These are phyloP conservation scores for Candolleomyces eurysporus DNA, from an alignment of 768 basidiomycete genomes.

Conservation along the genomic window DNA sequence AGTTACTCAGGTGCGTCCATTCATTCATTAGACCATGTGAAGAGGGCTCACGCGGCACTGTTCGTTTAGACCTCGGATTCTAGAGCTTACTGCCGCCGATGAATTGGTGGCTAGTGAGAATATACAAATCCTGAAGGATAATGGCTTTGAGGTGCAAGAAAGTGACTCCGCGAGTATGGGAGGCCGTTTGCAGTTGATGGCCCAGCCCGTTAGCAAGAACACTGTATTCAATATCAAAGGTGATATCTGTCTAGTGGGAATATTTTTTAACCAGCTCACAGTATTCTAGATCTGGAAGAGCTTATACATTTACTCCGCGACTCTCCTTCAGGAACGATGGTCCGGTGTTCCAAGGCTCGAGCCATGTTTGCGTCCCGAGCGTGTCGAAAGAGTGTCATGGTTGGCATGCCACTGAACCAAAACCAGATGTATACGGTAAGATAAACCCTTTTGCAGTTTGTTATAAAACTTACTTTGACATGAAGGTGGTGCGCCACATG, in stretches of 20 bases:
- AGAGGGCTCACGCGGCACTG: background rate
- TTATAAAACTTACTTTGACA: constrained; percentile 17
- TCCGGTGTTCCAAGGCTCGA: constrained; percentile 89
- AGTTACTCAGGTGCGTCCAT: constrained; percentile 65
- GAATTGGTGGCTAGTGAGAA: constrained; percentile 88
- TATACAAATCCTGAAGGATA: constrained; percentile 73
- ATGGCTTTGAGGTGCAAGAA: constrained; percentile 84
- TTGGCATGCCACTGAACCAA: constrained; percentile 78
- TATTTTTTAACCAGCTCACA: constrained; percentile 3
- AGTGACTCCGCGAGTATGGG: constrained; percentile 16
- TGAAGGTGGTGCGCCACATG: constrained; percentile 76
- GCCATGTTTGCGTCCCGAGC: constrained; percentile 97
- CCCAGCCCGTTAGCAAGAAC: constrained; percentile 89
- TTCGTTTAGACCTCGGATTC: constrained; percentile 62
- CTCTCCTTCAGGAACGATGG: constrained; percentile 74
- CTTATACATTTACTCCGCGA: constrained; percentile 84
- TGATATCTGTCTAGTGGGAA: constrained; percentile 24
- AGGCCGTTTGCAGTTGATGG: constrained; percentile 55
- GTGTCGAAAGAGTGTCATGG: constrained; percentile 95
- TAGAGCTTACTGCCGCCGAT: constrained; percentile 88
- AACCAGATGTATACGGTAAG: constrained; percentile 76
- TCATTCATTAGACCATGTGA: background rate
- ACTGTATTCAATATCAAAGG: constrained; percentile 90
- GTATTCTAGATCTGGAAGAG: constrained; percentile 80
- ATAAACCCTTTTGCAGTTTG: constrained; percentile 41